These are phyloP conservation scores for Lactuca sativa DNA, from an alignment of 129 eudicot species.

Conservation along the genomic window DNA sequence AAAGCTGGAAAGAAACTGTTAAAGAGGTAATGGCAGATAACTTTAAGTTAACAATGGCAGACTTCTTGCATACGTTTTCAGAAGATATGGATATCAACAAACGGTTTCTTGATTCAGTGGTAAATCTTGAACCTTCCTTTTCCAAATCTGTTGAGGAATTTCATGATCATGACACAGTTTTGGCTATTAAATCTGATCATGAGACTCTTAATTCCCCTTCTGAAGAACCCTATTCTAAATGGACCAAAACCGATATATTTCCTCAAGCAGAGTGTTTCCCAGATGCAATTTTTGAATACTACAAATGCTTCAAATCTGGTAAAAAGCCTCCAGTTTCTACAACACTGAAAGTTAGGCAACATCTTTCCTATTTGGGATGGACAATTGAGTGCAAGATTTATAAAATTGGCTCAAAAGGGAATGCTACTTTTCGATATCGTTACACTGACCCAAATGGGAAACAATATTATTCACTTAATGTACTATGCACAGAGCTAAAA, in stretches of 20 bases:
- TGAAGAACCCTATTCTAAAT: constrained; percentile 4
- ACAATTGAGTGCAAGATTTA: constrained; percentile 32
- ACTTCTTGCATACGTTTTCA: constrained; percentile 31
- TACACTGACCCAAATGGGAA: constrained; percentile 47
- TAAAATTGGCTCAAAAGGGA: neutral
- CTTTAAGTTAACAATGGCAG: constrained; percentile 39
- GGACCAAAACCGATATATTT: constrained; percentile 18
- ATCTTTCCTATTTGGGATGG: constrained; percentile 58
- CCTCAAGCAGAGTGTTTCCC: constrained; percentile 41
- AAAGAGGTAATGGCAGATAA: constrained; percentile 43
- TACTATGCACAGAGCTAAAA: constrained; percentile 28
- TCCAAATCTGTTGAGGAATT: constrained; percentile 18
- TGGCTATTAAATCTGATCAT: constrained; percentile 21
- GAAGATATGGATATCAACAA: constrained; percentile 30
- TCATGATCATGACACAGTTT: constrained; percentile 18
- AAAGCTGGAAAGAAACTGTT: constrained; percentile 56
- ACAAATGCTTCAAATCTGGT: neutral
- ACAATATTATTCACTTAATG: constrained; percentile 35
- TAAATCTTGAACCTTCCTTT: constrained; percentile 24
- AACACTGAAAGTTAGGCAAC: constrained; percentile 31
- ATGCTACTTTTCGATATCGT: constrained; percentile 24
- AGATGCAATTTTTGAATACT: constrained; percentile 35
- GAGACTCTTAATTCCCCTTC: constrained; percentile 9
- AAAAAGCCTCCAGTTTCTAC: neutral
- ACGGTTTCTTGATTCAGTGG: constrained; percentile 29